Evolutionary conservation across 768 basidiomycete genomes (phyloP).

Genomic region (Mycena epipterygia): DNA sequence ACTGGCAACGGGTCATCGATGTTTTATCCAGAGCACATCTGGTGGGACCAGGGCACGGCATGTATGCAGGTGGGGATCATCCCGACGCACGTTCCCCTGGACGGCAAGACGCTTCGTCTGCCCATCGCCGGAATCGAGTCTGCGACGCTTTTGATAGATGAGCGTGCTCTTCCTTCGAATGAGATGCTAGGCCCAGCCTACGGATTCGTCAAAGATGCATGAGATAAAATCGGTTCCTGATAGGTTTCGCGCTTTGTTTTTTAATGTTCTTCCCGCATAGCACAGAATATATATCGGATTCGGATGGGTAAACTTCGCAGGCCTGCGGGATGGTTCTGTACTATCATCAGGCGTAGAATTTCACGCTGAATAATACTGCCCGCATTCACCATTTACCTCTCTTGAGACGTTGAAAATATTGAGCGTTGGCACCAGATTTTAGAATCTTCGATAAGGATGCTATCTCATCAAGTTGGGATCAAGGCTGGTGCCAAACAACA

Average conservation of each 20-base stretch:
- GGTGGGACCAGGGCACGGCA: slow-evolving; percentile 48
- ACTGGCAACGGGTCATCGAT: background rate
- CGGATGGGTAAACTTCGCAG: too few species aligned
- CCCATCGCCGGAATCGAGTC: slow-evolving; percentile 44
- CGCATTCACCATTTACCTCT: too few species aligned
- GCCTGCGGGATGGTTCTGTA: too few species aligned
- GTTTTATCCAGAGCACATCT: slow-evolving; percentile 41
- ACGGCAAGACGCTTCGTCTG: slow-evolving; percentile 39
- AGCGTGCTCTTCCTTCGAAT: slow-evolving; percentile 42
- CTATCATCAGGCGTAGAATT: too few species aligned
- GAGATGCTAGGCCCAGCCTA: slow-evolving; percentile 43
- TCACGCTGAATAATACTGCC: too few species aligned
- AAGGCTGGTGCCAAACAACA: slow-evolving; percentile 12
- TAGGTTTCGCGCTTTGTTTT: too few species aligned
- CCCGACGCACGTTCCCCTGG: slow-evolving; percentile 39
- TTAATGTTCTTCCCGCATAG: too few species aligned
- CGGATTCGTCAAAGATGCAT: slow-evolving; percentile 30
- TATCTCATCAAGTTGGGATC: background rate
- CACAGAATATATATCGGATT: too few species aligned
- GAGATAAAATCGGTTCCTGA: too few species aligned
- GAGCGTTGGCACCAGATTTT: too few species aligned
- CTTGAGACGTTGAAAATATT: too few species aligned
- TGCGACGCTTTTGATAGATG: slow-evolving; percentile 41
- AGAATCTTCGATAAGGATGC: too few species aligned
- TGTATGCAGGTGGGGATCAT: slow-evolving; percentile 40